phyloP scores from a whole-genome alignment of 345 rosid genomes.

The Boechera stricta region DNA sequence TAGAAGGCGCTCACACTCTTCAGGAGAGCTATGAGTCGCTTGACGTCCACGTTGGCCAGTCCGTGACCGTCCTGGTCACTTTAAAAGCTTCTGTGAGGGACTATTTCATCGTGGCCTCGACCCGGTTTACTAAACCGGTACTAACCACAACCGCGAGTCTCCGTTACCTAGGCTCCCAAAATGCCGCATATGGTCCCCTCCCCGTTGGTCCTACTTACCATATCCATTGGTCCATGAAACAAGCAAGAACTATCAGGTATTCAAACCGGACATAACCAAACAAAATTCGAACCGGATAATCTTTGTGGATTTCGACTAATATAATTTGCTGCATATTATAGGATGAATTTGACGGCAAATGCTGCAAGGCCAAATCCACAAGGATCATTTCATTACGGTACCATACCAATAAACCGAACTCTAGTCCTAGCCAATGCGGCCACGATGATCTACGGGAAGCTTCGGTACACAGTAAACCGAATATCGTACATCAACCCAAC shows the following conservation, averaged over 20 bases:
- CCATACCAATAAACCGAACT: conserved; percentile 54
- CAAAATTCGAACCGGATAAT: neutral
- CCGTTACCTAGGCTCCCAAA: conserved; percentile 67
- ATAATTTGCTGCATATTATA: conserved; percentile 16
- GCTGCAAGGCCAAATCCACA: conserved; percentile 98
- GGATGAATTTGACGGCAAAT: conserved; percentile 83
- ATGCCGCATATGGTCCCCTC: conserved; percentile 56
- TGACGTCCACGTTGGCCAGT: conserved; percentile 86
- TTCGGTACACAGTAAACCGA: conserved; percentile 72
- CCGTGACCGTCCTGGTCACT: conserved; percentile 63
- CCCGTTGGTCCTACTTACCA: conserved; percentile 76
- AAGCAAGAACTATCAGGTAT: conserved; percentile 89
- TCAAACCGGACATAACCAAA: neutral
- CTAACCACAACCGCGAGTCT: conserved; percentile 67
- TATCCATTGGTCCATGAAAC: conserved; percentile 84
- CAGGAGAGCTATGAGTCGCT: conserved; percentile 70
- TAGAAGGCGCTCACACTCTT: conserved; percentile 83
- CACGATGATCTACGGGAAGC: conserved; percentile 53
- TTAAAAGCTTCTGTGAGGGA: conserved; percentile 51
- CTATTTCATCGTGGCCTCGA: conserved; percentile 77
- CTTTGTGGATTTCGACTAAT: neutral
- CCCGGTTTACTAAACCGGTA: conserved; percentile 67
- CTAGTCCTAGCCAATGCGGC: conserved; percentile 55
- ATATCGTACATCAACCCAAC: conserved; percentile 64
- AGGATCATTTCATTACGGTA: conserved; percentile 84